phyloP scores from a whole-genome alignment of 495 filamentous ascomycete species.

The Parathielavia appendiculata region DNA sequence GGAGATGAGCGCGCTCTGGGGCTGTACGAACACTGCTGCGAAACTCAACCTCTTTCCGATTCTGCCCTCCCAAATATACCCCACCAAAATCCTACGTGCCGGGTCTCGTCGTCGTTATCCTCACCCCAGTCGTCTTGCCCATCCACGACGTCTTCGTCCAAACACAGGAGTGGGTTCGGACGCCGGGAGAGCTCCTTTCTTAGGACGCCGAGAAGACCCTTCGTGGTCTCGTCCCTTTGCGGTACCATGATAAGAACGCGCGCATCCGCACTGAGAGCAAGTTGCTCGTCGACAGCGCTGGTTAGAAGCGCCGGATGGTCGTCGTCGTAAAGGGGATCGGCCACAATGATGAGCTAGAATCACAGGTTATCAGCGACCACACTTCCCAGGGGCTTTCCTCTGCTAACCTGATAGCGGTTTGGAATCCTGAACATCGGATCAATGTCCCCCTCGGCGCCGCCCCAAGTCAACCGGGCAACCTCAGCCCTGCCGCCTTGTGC shows the following conservation, averaged over 20 bases:
- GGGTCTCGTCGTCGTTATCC: slow-evolving; percentile 33
- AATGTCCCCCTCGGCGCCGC: slow-evolving; percentile 27
- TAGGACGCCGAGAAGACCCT: slow-evolving; percentile 29
- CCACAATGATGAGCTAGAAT: slow-evolving; percentile 40
- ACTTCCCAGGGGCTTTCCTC: not conserved
- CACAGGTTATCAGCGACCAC: not conserved
- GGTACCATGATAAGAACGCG: slow-evolving; percentile 45
- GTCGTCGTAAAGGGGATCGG: slow-evolving; percentile 47
- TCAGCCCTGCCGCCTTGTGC: slow-evolving; percentile 33
- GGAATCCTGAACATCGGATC: slow-evolving; percentile 31
- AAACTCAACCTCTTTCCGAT: not conserved
- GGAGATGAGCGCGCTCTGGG: not conserved
- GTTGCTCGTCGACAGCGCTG: slow-evolving; percentile 38
- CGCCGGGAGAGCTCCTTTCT: slow-evolving; percentile 23
- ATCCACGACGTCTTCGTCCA: slow-evolving; percentile 33
- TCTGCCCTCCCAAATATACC: slow-evolving; percentile 35
- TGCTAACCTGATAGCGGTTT: slow-evolving; percentile 37
- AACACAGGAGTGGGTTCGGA: slow-evolving; percentile 24
- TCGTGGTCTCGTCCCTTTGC: slow-evolving; percentile 39
- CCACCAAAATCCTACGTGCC: slow-evolving; percentile 43
- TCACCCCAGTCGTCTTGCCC: slow-evolving; percentile 47
- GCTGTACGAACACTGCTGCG: too few species aligned
- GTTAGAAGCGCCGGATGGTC: slow-evolving; percentile 43
- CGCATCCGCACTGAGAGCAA: slow-evolving; percentile 31
- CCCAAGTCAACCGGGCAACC: slow-evolving; percentile 41